Conservation (phyloP, 1,139 yeast species). For the Geotrichum klebahnii region DNA sequence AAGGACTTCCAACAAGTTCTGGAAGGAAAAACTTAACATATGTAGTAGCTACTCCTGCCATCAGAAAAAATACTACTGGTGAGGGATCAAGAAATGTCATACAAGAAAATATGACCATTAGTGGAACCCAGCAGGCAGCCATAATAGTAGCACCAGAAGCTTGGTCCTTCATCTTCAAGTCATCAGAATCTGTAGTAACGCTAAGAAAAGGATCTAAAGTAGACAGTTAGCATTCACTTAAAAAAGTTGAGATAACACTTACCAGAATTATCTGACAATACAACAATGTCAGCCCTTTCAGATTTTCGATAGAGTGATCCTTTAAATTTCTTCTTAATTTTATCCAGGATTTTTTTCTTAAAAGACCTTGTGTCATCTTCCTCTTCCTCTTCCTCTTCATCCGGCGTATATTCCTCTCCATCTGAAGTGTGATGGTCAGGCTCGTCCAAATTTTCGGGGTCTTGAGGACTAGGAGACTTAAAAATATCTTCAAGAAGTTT, state of each 20-base stretch:
- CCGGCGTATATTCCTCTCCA: background rate
- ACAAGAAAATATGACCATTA: conserved; percentile 16
- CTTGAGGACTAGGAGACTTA: background rate
- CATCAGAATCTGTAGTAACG: background rate
- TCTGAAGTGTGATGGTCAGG: background rate
- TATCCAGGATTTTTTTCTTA: conserved; percentile 12
- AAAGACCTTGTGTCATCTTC: background rate
- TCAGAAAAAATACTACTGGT: conserved; percentile 20
- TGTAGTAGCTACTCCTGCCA: conserved; percentile 21
- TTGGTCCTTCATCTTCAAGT: background rate
- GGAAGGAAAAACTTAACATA: conserved; percentile 22
- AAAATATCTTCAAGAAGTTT: background rate
- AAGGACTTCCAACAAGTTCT: conserved; percentile 19
- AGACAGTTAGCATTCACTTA: background rate
- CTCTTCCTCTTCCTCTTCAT: background rate
- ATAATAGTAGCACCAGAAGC: conserved; percentile 19
- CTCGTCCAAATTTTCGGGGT: background rate
- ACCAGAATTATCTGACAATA: conserved; percentile 2
- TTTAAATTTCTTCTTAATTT: conserved; percentile 2
- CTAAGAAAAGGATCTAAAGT: background rate
- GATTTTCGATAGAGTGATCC: background rate
- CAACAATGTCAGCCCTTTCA: background rate
- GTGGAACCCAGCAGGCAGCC: conserved; percentile 22
- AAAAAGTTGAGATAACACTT: background rate
- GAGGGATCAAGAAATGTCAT: conserved; percentile 21